Evolutionary conservation across 108 stramenopile genomes (phyloP).

Genomic region (Seminavis robusta): DNA sequence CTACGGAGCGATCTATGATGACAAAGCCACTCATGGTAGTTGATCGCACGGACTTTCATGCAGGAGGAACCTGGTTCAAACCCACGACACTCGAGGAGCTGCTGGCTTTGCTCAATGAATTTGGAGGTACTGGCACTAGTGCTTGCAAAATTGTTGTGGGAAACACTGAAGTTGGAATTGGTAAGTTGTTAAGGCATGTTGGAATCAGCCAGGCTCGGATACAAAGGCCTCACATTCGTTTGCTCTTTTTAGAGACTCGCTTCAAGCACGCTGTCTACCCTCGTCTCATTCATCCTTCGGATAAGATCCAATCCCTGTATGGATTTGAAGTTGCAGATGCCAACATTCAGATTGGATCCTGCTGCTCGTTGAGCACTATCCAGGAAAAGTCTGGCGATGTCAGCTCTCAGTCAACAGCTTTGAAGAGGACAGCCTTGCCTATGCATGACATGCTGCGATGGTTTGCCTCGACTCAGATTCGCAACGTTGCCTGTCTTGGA

Average conservation of each 20-base stretch:
- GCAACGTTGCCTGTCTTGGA: constrained; percentile 92
- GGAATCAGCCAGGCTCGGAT: not conserved
- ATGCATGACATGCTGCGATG: constrained; percentile 93
- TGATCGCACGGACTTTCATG: constrained; percentile 53
- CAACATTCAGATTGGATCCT: constrained; percentile 58
- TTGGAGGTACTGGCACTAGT: constrained; percentile 34
- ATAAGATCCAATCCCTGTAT: constrained; percentile 47
- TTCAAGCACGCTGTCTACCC: constrained; percentile 80
- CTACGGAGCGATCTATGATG: constrained; percentile 17
- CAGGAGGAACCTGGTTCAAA: constrained; percentile 86
- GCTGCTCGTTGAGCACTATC: constrained; percentile 61
- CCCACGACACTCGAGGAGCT: constrained; percentile 75
- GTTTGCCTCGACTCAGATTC: constrained; percentile 96
- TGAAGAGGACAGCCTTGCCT: constrained; percentile 52
- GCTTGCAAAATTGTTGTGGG: constrained; percentile 89
- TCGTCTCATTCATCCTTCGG: constrained; percentile 62
- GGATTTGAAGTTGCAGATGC: constrained; percentile 29
- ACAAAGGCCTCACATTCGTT: not conserved
- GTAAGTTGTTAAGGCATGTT: too few relatives aligned
- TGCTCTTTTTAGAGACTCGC: constrained; percentile 46
- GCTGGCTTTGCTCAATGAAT: constrained; percentile 67
- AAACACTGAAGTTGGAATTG: constrained; percentile 93
- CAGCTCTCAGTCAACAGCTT: constrained; percentile 4
- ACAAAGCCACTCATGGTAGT: constrained; percentile 65
- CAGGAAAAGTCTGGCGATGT: constrained; percentile 52